Percentiles rank a stretch among this genome's conserved stretches.
Evolutionary conservation across 1,284 basidiomycete genomes (phyloP).

Genomic region (Cutaneotrichosporon cutaneum): DNA sequence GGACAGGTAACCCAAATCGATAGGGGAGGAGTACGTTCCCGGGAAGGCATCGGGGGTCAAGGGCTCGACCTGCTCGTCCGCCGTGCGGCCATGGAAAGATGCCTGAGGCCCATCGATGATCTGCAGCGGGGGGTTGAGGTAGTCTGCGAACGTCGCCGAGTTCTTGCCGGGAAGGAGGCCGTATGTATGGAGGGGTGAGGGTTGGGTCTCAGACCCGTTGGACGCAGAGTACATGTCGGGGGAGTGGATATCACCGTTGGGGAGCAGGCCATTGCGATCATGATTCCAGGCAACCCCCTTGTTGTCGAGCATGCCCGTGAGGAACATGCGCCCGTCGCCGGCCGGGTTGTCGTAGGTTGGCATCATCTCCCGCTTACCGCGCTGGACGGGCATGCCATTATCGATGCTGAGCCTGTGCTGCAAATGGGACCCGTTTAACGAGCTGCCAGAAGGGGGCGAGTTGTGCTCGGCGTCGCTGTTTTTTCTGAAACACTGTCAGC

Average conservation of each 20-base stretch:
- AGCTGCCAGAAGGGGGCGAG: background rate
- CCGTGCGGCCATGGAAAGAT: background rate
- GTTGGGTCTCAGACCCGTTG: background rate
- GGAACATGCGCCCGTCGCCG: background rate
- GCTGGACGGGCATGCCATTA: background rate
- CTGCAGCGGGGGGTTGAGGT: constrained; percentile 12
- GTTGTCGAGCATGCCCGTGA: background rate
- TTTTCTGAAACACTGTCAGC: background rate
- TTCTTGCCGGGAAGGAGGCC: background rate
- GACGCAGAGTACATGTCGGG: background rate
- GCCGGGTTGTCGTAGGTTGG: background rate
- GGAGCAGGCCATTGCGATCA: background rate
- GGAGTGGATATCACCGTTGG: background rate
- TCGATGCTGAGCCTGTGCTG: background rate
- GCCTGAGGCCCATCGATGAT: background rate
- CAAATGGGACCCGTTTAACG: background rate
- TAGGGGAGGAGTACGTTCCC: constrained; percentile 1
- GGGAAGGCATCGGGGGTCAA: background rate
- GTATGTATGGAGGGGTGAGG: background rate
- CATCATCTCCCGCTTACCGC: background rate
- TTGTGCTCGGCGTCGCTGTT: constrained; percentile 2
- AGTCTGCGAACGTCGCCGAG: constrained; percentile 6
- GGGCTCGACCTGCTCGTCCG: background rate
- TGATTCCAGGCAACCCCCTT: background rate
- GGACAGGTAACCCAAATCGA: constrained; percentile 11